Conservation (phyloP, 179 eudicot genomes). For the Heliamphora pulchella region DNA sequence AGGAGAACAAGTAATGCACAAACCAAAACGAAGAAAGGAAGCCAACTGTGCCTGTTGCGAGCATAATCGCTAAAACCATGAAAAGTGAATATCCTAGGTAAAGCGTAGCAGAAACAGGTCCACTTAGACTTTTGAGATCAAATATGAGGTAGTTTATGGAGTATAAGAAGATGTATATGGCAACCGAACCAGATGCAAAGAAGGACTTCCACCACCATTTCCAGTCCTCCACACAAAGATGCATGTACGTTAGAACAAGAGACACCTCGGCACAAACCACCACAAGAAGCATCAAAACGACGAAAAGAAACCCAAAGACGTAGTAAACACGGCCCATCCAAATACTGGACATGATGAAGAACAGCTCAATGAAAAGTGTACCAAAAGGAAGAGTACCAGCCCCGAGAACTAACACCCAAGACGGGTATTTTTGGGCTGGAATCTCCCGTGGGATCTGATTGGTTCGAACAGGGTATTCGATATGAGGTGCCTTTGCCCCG, state of each 20-base stretch:
- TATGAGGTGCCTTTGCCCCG: conserved; percentile 44
- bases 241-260: conserved; percentile 52
- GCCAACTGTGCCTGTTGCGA: conserved; percentile 53
- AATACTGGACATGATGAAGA: conserved; percentile 48
- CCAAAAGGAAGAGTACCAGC: conserved; percentile 57
- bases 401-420: conserved; percentile 48
- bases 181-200: conserved; percentile 60
- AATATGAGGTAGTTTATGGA: conserved; percentile 42
- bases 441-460: conserved; percentile 52
- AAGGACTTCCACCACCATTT: conserved; percentile 65
- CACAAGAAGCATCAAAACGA: conserved; percentile 40
- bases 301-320: conserved; percentile 45
- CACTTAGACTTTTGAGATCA: conserved; percentile 47
- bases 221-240: conserved; percentile 56
- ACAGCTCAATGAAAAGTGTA: conserved; percentile 51
- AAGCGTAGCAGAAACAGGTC: conserved; percentile 49
- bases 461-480: conserved; percentile 51
- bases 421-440: conserved; percentile 51
- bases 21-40: conserved; percentile 59
- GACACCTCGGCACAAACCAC: conserved; percentile 55
- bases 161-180: conserved; percentile 48
- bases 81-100: conserved; percentile 54
- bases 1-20: conserved; percentile 54
- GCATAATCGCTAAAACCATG: conserved; percentile 51
- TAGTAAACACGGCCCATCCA: conserved; percentile 57